Conservation (phyloP, 129 eudicot species). For the Ambrosia trifida region DNA sequence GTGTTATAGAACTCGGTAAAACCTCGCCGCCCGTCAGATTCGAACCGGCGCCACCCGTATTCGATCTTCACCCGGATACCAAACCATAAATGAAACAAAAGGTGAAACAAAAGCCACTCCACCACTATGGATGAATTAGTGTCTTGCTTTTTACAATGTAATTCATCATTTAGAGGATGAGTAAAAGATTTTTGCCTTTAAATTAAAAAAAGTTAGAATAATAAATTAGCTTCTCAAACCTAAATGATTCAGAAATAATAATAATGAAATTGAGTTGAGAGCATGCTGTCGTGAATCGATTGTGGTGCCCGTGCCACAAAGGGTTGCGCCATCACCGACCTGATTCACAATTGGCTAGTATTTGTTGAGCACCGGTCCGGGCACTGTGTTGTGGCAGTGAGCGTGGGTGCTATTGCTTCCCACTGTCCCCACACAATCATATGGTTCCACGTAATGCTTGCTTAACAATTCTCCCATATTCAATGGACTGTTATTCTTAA, state of each 20-base stretch:
- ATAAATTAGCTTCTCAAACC: slow-evolving; percentile 1
- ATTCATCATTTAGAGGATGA: no score
- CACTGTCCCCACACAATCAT: slow-evolving; percentile 36
- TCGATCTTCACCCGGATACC: no score
- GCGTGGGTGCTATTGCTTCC: slow-evolving; percentile 30
- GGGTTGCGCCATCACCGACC: slow-evolving; percentile 22
- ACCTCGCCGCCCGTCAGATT: no score
- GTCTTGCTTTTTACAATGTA: no score
- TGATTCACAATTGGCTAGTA: slow-evolving; percentile 18
- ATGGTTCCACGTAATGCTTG: slow-evolving; percentile 19
- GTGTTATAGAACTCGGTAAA: no score
- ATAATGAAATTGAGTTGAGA: not conserved
- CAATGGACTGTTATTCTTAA: not conserved
- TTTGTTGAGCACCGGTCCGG: slow-evolving; percentile 20
- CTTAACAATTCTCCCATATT: not conserved
- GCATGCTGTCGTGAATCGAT: slow-evolving; percentile 21
- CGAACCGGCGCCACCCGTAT: no score
- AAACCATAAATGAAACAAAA: no score
- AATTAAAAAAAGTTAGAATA: not conserved
- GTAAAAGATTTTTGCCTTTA: no score
- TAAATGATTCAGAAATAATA: slow-evolving; percentile 16
- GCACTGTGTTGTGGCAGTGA: slow-evolving; percentile 17
- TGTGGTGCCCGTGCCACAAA: slow-evolving; percentile 12
- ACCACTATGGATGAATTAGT: no score
- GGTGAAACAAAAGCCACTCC: no score